Evolutionary conservation across 176 grass and related monocot species (phyloP), one percentile per base, ranked within the genome.

Genomic region (Dendrocalamus sinicus): DNA sequence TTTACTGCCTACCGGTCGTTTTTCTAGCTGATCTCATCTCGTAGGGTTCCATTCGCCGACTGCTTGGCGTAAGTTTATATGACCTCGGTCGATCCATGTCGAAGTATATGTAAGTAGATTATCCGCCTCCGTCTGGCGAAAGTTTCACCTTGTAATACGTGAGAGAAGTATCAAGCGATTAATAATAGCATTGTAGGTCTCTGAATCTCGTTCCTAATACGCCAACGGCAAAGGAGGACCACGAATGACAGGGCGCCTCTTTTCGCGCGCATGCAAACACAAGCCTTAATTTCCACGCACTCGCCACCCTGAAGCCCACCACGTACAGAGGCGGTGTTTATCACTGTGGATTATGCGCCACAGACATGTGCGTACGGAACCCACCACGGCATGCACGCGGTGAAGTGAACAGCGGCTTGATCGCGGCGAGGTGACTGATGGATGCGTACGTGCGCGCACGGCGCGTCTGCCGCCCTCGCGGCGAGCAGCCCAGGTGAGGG

Each of bases 401-500:
- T 9, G 61, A 12, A 13, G 11, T 1, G 26, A 67, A 32, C 77
- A 35, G 60, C 43, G 9, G 23, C 23, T 46, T 39, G 61, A 40
- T 6, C 1, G 76, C 47, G 32, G 51, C 22, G 80, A 71, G 50
- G n/a, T 32, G 80, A 70, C 13, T 16, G 50, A 46, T 37, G 59
- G 77, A 66, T 41, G 75, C 13, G 44, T 13, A 32, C 57, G 75
- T 44, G 73, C 20, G 32, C 17, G 30, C 75, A 4, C 22, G 12
- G 37, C 20, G 26, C 46, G 63, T 32, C 50, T 82, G 80, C 66
- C 67, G 67, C 30, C 50, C 50, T 41, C 48, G 13, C 35, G 78
- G 62, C 37, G 78, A 68, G 78, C 78, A 81, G 32, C 51, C 72
- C 76, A 19, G 76, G 57, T 78, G 39, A 40, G 28, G 24, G 60